Evolutionary conservation across 1,139 yeast species (phyloP).

Genomic region (Ogataea hybrid): DNA sequence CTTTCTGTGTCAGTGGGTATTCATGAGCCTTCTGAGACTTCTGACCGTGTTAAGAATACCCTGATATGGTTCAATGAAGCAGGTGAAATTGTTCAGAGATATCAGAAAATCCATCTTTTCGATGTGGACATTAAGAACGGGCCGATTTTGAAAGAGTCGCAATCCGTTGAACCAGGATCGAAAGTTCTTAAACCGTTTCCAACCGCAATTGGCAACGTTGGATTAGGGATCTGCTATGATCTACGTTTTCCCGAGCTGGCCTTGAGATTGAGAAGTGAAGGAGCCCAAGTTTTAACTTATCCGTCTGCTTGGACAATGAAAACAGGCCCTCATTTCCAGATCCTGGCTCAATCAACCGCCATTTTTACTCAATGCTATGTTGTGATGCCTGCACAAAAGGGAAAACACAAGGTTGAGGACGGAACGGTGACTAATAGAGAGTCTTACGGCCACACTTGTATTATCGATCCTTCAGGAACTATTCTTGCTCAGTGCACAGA

Average conservation of each 20-base stretch:
- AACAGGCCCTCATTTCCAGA: slow-evolving; percentile 94
- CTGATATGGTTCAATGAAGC: slow-evolving; percentile 64
- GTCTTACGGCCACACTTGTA: slow-evolving; percentile 77
- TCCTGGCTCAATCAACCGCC: slow-evolving; percentile 78
- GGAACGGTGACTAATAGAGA: slow-evolving; percentile 40
- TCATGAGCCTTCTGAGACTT: slow-evolving; percentile 61
- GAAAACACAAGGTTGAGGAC: slow-evolving; percentile 56
- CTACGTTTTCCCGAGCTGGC: slow-evolving; percentile 86
- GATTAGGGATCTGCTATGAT: slow-evolving; percentile 82
- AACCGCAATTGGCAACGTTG: slow-evolving; percentile 61
- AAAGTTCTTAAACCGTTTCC: slow-evolving; percentile 53
- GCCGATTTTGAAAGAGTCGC: slow-evolving; percentile 70
- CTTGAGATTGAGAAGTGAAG: slow-evolving; percentile 57
- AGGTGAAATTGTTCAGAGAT: slow-evolving; percentile 65
- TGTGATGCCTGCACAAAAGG: slow-evolving; percentile 89
- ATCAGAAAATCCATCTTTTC: slow-evolving; percentile 85
- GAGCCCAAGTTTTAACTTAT: slow-evolving; percentile 75
- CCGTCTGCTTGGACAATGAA: slow-evolving; percentile 93
- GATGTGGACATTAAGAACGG: slow-evolving; percentile 83
- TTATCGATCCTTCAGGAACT: slow-evolving; percentile 91
- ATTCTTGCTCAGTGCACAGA: slow-evolving; percentile 62
- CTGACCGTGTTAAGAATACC: slow-evolving; percentile 60
- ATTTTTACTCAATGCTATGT: slow-evolving; percentile 86
- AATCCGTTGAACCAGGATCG: slow-evolving; percentile 79
- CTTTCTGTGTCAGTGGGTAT: slow-evolving; percentile 67